phyloP scores from a whole-genome alignment of 352 stramenopile genomes.

The Phytophthora capsici region DNA sequence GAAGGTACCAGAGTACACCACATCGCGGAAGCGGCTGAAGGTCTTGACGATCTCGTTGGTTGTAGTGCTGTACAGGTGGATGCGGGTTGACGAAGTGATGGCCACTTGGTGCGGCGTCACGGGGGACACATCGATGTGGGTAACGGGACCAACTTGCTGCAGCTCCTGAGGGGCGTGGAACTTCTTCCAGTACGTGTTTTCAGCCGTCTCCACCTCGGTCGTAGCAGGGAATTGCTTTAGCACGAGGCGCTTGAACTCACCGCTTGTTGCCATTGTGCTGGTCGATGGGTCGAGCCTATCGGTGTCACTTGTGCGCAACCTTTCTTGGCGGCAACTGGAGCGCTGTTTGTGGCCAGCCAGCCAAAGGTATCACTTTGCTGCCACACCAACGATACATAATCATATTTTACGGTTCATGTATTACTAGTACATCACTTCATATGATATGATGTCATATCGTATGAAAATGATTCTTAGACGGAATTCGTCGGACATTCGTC shows the following conservation, averaged over 20 bases:
- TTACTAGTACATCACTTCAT: too few relatives aligned
- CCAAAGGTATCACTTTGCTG: conserved; percentile 1
- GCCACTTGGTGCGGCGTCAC: conserved; percentile 81
- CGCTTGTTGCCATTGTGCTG: conserved; percentile 62
- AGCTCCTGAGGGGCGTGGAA: conserved; percentile 85
- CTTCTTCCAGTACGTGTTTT: conserved; percentile 91
- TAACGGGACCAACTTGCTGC: conserved; percentile 84
- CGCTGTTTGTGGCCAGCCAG: conserved; percentile 28
- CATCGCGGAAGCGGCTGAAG: conserved; percentile 89
- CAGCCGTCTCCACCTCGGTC: conserved; percentile 77
- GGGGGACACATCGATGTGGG: conserved; percentile 86
- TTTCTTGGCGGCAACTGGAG: conserved; percentile 16
- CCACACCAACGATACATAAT: conserved; percentile 5
- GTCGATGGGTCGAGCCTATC: background rate
- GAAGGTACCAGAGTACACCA: conserved; percentile 89
- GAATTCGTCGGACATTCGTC: too few relatives aligned
- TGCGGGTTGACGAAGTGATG: conserved; percentile 88
- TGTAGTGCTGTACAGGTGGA: conserved; percentile 85
- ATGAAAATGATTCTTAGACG: too few relatives aligned
- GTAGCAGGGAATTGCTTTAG: conserved; percentile 88
- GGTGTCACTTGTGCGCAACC: conserved; percentile 2
- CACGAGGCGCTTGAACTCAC: conserved; percentile 87
- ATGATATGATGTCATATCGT: too few relatives aligned
- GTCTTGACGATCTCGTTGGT: conserved; percentile 89
- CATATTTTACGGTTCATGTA: too few relatives aligned